Base-by-base conservation (phyloP, 139 green algal species). In the Volvox reticuliferus region DNA sequence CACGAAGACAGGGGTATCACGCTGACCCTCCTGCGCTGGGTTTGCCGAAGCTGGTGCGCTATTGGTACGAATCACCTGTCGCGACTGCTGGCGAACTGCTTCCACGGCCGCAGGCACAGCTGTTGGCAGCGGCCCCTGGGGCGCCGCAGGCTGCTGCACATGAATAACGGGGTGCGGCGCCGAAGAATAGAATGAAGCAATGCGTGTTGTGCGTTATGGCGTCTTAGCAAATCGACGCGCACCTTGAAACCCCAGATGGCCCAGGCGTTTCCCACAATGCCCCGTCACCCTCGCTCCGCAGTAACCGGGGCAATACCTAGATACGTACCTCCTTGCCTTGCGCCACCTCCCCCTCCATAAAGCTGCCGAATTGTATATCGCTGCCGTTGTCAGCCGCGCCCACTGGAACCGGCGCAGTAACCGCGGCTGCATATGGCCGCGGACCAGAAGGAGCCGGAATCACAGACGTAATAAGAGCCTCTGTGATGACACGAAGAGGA, bases 321-420 rank as follows among this genome's bases (percentile, higher is more conserved):
- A 71, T 12, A 6, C 86, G 21, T 37, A 90, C 86, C 86, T 90
- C 86, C 22, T 83, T 90, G 73, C 71, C 32, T 1, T 50, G 86
- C n/a, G 86, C 86, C 1, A 83, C 86, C 30, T 90, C 86, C 65
- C 71, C 86, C n/a, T 90, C 86, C 12, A 67, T 76, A 28, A 90
- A 90, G 86, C 86, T 90, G 50, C 86, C 86, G 50, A 90, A 90
- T 55, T 90, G 86, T 16, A 90, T 90, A 55, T 90, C 86, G 50
- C 86, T 90, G 86, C 21, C 50, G 35, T 32, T 61, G 22, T 79
- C 82, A 1, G 82, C 0, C 22, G 26, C 55, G 2, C 16, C 33
- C 0, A 63, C 32, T 13, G 82, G 32, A 9, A 79, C 65, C 33
- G 65, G 33, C 35, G 55, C 20, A 35, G 63, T 71, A 22, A 88